phyloP scores from a whole-genome alignment of 2,329 filamentous ascomycete genomes.

The Xylariaceae sp. region DNA sequence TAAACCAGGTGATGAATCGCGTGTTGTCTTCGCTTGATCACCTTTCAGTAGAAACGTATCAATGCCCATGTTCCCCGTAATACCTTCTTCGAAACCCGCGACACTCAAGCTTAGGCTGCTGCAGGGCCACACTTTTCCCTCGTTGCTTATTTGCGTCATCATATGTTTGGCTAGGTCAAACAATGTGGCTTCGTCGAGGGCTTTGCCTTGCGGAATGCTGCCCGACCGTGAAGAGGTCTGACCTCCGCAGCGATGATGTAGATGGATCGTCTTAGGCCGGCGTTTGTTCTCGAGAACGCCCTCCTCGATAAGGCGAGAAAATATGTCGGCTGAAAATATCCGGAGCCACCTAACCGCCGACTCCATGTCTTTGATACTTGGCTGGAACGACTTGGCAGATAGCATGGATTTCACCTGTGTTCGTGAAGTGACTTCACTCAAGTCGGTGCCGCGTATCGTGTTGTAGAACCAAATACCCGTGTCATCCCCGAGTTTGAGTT shows the following conservation, averaged over 20 bases:
- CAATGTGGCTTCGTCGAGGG: constrained; percentile 65
- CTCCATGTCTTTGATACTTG: constrained; percentile 69
- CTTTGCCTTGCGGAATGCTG: constrained; percentile 70
- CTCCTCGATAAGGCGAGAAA: constrained; percentile 82
- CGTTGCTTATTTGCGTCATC: constrained; percentile 68
- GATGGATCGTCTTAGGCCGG: constrained; percentile 75
- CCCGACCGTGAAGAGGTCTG: constrained; percentile 70
- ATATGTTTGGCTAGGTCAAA: constrained; percentile 72
- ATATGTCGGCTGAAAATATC: constrained; percentile 90
- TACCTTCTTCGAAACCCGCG: constrained; percentile 84
- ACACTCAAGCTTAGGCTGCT: constrained; percentile 84
- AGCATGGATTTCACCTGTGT: constrained; percentile 97
- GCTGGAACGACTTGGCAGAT: constrained; percentile 90
- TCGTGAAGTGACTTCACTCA: constrained; percentile 80
- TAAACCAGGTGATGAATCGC: constrained; percentile 25
- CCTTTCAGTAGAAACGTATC: constrained; percentile 77
- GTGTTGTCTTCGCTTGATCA: constrained; percentile 51
- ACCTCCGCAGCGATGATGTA: constrained; percentile 71
- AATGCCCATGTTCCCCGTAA: constrained; percentile 80
- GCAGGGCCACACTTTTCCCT: constrained; percentile 83
- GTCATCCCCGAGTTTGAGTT: constrained; percentile 73
- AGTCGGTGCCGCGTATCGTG: constrained; percentile 78
- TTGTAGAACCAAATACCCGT: constrained; percentile 82
- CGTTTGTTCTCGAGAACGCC: constrained; percentile 82
- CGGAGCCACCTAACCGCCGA: constrained; percentile 80